phyloP scores from a whole-genome alignment of 768 basidiomycete genomes.

The Boletus vermiculosoides region DNA sequence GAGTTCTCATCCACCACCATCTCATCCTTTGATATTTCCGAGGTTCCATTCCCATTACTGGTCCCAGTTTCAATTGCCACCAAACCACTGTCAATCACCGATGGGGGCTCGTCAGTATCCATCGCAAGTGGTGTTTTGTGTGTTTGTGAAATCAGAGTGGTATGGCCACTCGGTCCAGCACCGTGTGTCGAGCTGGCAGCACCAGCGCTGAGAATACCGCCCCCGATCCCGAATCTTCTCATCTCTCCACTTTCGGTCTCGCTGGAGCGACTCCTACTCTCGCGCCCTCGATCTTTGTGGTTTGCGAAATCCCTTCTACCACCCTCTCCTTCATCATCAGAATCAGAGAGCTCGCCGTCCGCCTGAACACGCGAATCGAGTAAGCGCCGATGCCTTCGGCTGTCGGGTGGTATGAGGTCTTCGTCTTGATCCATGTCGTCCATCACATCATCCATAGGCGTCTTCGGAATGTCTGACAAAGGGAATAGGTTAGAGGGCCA shows the following conservation, averaged over 20 bases:
- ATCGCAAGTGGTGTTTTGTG: constrained; percentile 28
- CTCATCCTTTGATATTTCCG: constrained; percentile 24
- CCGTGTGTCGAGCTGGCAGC: constrained; percentile 57
- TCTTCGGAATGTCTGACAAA: constrained; percentile 70
- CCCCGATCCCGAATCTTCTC: constrained; percentile 62
- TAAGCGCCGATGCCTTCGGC: constrained; percentile 69
- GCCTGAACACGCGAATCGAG: constrained; percentile 80
- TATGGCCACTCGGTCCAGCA: constrained; percentile 73
- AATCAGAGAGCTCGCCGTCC: constrained; percentile 92
- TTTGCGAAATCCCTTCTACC: constrained; percentile 68
- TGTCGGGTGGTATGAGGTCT: constrained; percentile 75
- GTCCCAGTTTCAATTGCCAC: constrained; percentile 13
- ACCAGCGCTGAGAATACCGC: constrained; percentile 70
- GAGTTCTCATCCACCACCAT: constrained; percentile 26
- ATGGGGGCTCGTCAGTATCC: constrained; percentile 35
- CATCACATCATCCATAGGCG: constrained; percentile 81
- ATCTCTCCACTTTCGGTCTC: constrained; percentile 43
- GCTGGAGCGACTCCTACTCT: constrained; percentile 41
- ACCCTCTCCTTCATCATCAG: constrained; percentile 95
- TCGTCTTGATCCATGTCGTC: constrained; percentile 83
- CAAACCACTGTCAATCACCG: constrained; percentile 20
- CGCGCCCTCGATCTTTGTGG: constrained; percentile 51
- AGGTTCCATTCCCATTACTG: constrained; percentile 16
- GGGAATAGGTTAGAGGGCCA: not conserved
- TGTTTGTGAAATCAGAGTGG: constrained; percentile 39